Evolutionary conservation across 2,329 filamentous ascomycete genomes (phyloP), one percentile per base, ranked within the genome.

Genomic region (Sphaerulina musiva): DNA sequence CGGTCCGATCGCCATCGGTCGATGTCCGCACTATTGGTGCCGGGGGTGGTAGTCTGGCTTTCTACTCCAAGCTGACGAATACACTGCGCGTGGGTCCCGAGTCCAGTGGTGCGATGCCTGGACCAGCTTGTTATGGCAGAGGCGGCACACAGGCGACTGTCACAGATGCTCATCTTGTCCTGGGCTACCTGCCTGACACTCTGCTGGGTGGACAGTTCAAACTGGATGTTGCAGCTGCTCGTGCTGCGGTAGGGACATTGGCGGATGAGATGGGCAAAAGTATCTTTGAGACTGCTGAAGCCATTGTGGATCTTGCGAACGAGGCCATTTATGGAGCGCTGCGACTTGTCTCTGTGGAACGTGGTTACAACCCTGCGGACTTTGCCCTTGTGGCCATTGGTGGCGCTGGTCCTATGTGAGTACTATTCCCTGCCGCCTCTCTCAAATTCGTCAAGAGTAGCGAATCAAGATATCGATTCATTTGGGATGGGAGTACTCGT

Each of bases 321-420:
- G 59, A 64, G 46, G 59, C 62, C 10, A 63, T 64, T 47, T 64
- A 64, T 42, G 62, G 61, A 17, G 62, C 62, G 14, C 53, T 64
- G 3, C 61, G 62, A 34, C 54, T 64, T 11, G 62, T 64, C 5
- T 64, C 62, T 23, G 61, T 64, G 10, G 62, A 64, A 47, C 59
- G 59, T 40, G 62, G 62, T 5, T 57, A 64, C 51, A 63, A 64
- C 36, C 62, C 62, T 4, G 62, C 60, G 4, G 62, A 64, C 50
- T 64, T 64, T 43, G 62, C 62, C n/a, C 48, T 64, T 26, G 62
- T 64, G 8, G 62, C 62, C 3, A 61, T 64, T 46, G 62, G 62
- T 17, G 62, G 62, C 14, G 62, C 61, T 12, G 62, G 61, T 20
- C 62, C 62, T 6, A 60, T 64, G 62, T 53, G 23, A 38, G 45